phyloP scores from a whole-genome alignment of 2,329 filamentous ascomycete species.

The Ophiostoma ulmi region DNA sequence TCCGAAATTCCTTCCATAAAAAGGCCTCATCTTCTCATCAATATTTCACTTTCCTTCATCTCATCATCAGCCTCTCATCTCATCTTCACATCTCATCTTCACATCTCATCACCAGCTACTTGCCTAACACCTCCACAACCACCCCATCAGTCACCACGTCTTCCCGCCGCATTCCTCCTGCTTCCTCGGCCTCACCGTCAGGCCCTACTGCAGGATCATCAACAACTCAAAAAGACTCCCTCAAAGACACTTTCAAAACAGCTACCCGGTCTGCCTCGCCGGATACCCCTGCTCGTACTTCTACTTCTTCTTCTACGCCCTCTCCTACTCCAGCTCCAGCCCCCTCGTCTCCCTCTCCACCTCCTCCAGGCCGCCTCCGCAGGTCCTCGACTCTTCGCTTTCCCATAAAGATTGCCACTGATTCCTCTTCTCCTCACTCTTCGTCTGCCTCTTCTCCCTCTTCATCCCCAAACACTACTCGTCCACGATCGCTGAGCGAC shows the following conservation, averaged over 20 bases:
- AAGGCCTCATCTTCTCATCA: neutral
- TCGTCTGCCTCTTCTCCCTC: conserved; percentile 14
- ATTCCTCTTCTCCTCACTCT: conserved; percentile 16
- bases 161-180: conserved; percentile 26
- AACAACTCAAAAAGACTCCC: neutral
- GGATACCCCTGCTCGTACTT: conserved; percentile 12
- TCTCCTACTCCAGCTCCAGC: neutral
- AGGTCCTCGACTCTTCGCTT: conserved; percentile 27
- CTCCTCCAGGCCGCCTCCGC: conserved; percentile 22
- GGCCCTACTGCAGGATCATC: conserved; percentile 15
- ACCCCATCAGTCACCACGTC: conserved; percentile 25
- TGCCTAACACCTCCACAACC: neutral
- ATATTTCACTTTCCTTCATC: neutral
- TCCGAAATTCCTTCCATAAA: neutral
- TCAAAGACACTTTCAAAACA: neutral
- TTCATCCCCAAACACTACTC: conserved; percentile 20
- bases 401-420: conserved; percentile 26
- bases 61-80: conserved; percentile 5
- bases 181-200: conserved; percentile 25
- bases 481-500: conserved; percentile 26
- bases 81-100: neutral
- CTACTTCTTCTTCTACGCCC: neutral
- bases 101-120: neutral
- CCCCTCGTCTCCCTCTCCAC: conserved; percentile 11
- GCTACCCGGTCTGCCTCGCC: neutral